Evolutionary conservation across 139 green algal genomes (phyloP).

Genomic region (Haematococcus lacustris): DNA sequence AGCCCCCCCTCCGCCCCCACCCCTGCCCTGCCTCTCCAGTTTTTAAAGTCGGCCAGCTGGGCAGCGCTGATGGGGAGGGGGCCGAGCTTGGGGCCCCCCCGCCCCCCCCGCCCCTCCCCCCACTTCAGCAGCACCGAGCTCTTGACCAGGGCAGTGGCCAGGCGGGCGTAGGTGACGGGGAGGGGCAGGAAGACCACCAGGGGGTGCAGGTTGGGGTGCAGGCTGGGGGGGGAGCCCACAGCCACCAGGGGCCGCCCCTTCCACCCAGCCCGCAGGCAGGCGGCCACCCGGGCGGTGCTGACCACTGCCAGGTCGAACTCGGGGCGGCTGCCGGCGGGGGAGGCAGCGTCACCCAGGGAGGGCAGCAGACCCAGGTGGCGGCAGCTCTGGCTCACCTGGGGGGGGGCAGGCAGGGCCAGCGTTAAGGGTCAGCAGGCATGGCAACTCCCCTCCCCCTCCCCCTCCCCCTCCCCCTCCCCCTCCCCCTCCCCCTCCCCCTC

Average conservation of each 20-base stretch:
- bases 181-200: constrained; percentile 23
- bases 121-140: constrained; percentile 27
- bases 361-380: background rate
- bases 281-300: constrained; percentile 18
- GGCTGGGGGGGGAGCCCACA: constrained; percentile 29
- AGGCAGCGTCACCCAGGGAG: background rate
- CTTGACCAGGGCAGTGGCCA: constrained; percentile 29
- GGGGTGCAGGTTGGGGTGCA: constrained; percentile 34
- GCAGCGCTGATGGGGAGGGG: constrained; percentile 5
- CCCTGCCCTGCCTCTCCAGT: background rate
- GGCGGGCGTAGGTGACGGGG: constrained; percentile 19
- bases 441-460: too few relatives aligned
- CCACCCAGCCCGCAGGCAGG: constrained; percentile 36
- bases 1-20: background rate
- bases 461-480: too few relatives aligned
- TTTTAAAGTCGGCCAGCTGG: constrained; percentile 7
- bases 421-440: background rate
- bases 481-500: too few relatives aligned
- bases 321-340: background rate
- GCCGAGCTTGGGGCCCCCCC: background rate
- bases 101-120: background rate
- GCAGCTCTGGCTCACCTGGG: constrained; percentile 11
- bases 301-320: constrained; percentile 35
- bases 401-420: background rate
- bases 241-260: constrained; percentile 49